Evolutionary conservation across 345 rosid genomes (phyloP).

Genomic region (Citrus sp.): DNA sequence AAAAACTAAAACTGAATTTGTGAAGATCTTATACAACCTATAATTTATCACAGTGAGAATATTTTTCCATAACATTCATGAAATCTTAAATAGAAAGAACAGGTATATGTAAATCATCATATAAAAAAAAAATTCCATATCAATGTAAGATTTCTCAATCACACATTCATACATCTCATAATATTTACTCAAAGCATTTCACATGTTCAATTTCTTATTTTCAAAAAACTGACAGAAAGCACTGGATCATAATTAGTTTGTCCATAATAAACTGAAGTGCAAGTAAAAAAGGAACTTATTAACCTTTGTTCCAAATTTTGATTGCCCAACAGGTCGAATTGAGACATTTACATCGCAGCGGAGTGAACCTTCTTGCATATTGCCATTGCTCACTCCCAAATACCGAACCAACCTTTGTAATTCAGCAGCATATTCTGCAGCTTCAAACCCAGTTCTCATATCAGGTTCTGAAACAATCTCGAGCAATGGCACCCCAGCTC

Average conservation of each 20-base stretch:
- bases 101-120: neutral
- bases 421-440: slow-evolving; percentile 82
- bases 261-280: neutral
- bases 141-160: neutral
- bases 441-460: slow-evolving; percentile 88
- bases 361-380: slow-evolving; percentile 97
- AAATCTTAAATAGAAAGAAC: neutral
- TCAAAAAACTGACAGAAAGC: neutral
- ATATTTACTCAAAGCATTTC: slow-evolving; percentile 4
- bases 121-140: neutral
- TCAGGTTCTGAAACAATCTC: slow-evolving; percentile 98
- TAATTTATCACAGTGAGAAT: neutral
- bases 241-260: neutral
- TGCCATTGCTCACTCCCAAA: slow-evolving; percentile 83
- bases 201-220: neutral
- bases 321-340: slow-evolving; percentile 75
- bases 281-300: slow-evolving; percentile 8
- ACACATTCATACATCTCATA: neutral
- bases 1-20: neutral
- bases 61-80: neutral
- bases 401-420: slow-evolving; percentile 82
- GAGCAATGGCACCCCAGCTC: slow-evolving; percentile 97
- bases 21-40: neutral
- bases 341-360: slow-evolving; percentile 97
- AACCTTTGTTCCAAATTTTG: slow-evolving; percentile 91